Evolutionary conservation across 1,284 basidiomycete genomes (phyloP).

Genomic region (Cutaneotrichosporon sp.): DNA sequence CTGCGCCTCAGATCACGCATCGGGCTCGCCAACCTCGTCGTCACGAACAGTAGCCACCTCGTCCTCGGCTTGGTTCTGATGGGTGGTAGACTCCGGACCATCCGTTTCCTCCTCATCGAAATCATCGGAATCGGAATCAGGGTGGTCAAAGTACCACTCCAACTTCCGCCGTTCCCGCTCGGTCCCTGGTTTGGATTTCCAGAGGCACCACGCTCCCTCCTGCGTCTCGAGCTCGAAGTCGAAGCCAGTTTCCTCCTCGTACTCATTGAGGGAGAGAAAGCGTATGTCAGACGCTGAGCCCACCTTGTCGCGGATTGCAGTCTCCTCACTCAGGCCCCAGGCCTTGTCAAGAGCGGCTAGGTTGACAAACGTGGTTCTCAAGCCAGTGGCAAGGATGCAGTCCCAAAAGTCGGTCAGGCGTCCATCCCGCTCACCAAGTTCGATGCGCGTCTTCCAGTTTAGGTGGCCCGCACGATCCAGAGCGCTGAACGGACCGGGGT

Average conservation of each 20-base stretch:
- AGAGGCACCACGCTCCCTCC: background rate
- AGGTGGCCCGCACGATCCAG: background rate
- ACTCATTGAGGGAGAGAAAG: background rate
- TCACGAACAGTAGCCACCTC: no score
- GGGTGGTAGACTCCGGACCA: background rate
- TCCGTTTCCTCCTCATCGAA: background rate
- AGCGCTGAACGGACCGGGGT: background rate
- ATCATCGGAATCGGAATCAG: background rate
- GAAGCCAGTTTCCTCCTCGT: background rate
- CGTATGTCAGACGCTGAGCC: background rate
- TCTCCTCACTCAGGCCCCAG: no score
- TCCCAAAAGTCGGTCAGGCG: background rate
- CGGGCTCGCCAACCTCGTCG: background rate
- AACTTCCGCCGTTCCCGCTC: background rate
- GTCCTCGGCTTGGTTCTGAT: background rate
- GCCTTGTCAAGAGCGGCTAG: background rate
- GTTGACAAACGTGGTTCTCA: background rate
- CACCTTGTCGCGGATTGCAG: background rate
- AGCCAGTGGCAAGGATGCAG: background rate
- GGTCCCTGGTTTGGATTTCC: background rate
- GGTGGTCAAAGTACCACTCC: background rate
- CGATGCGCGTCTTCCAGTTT: background rate
- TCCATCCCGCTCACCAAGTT: background rate
- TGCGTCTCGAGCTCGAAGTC: conserved; percentile 1
- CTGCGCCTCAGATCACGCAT: background rate